A percentile compares a stretch with the other conserved stretches of the same genome.
Evolutionary conservation across 441 rosid genomes (phyloP).

Genomic region (Adansonia gregorii): DNA sequence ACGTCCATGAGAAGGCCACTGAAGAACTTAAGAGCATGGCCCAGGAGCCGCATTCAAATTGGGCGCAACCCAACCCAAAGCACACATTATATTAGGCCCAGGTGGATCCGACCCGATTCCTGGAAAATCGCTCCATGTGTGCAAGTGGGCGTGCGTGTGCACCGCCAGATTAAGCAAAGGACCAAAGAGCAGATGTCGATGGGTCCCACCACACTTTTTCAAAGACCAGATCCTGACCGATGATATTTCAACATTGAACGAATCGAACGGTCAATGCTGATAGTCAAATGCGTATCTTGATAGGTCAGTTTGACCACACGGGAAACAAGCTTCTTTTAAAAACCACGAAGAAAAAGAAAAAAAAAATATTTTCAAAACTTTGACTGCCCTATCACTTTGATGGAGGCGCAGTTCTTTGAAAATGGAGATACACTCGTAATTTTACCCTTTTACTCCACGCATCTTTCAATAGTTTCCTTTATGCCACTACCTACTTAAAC

Average conservation of each 20-base stretch:
- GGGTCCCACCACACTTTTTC: slow-evolving; percentile 23
- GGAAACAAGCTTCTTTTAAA: slow-evolving; percentile 21
- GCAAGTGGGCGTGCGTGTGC: slow-evolving; percentile 7
- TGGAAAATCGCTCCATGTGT: neutral
- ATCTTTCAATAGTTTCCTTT: neutral
- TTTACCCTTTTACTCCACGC: slow-evolving; percentile 33
- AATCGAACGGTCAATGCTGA: slow-evolving; percentile 17
- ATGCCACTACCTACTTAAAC: neutral
- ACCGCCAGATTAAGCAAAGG: neutral
- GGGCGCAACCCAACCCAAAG: neutral
- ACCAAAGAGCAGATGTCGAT: slow-evolving; percentile 28
- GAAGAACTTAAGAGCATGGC: too few species aligned
- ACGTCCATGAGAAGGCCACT: too few species aligned
- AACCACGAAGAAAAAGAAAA: too few species aligned
- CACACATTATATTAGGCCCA: neutral
- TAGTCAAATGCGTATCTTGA: slow-evolving; percentile 40
- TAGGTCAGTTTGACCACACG: slow-evolving; percentile 44
- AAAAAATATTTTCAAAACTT: slow-evolving; percentile 36
- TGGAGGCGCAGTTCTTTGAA: slow-evolving; percentile 59
- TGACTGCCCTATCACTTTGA: slow-evolving; percentile 61
- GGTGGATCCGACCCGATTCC: neutral
- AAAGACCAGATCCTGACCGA: slow-evolving; percentile 20
- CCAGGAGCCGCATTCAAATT: neutral
- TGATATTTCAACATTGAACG: slow-evolving; percentile 18
- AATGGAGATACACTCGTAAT: slow-evolving; percentile 25